phyloP scores from a whole-genome alignment of 345 rosid species.

The Gossypium thurberi region DNA sequence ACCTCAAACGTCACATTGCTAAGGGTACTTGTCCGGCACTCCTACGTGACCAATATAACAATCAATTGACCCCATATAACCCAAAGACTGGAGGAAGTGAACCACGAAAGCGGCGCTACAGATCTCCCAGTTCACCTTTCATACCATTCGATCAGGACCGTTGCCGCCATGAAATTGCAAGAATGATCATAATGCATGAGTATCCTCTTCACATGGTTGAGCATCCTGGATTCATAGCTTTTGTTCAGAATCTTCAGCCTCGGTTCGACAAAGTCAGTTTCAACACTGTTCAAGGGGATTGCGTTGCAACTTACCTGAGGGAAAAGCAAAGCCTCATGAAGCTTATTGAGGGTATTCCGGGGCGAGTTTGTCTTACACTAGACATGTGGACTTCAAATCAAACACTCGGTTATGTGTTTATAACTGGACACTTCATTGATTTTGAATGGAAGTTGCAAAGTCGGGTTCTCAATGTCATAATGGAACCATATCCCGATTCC shows the following conservation, averaged over 20 bases:
- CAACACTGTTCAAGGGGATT: slow-evolving; percentile 82
- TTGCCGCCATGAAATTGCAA: slow-evolving; percentile 71
- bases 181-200: slow-evolving; percentile 82
- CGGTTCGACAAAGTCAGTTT: slow-evolving; percentile 62
- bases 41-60: slow-evolving; percentile 39
- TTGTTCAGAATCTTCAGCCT: slow-evolving; percentile 79
- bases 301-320: slow-evolving; percentile 74
- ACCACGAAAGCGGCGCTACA: slow-evolving; percentile 63
- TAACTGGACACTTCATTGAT: slow-evolving; percentile 77
- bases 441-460: slow-evolving; percentile 71
- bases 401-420: slow-evolving; percentile 64
- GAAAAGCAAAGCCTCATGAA: slow-evolving; percentile 78
- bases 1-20: slow-evolving; percentile 86
- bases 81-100: slow-evolving; percentile 46
- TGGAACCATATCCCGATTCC: slow-evolving; percentile 80
- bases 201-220: slow-evolving; percentile 93
- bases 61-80: slow-evolving; percentile 34
- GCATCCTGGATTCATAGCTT: slow-evolving; percentile 65
- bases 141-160: slow-evolving; percentile 65
- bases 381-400: slow-evolving; percentile 73
- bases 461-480: slow-evolving; percentile 69
- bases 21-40: slow-evolving; percentile 87
- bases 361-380: slow-evolving; percentile 63
- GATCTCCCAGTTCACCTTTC: slow-evolving; percentile 40
- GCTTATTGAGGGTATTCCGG: slow-evolving; percentile 64